Evolutionary conservation across 1,284 basidiomycete species (phyloP), one percentile per base, ranked within the genome.

Genomic region (Sanghuangporus sanghuang): DNA sequence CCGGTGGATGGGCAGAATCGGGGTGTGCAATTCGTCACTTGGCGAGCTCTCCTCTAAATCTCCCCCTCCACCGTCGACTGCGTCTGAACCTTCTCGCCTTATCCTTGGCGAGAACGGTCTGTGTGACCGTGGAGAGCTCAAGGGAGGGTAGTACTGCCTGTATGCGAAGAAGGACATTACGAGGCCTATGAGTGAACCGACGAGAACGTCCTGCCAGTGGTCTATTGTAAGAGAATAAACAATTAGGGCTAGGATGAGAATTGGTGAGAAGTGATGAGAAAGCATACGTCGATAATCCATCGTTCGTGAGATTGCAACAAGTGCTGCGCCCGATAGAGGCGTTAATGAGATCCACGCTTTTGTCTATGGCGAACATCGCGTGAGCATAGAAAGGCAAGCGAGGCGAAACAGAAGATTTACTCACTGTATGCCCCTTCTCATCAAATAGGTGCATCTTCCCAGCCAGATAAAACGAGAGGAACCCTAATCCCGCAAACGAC

Each of bases 391-490:
- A 36, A 60, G 39, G 61, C 46, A 36, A 23, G 32, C 55, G 59
- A 64, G 38, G 8, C 46, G 57, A 62, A 63, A 52, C 61, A 55
- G 36, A 58, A 50, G 18, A 21, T 39, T 5, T 3, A 27, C 85
- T 66, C 71, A 92, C 89, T 36, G 91, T 80, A 74, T 94, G 85
- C 3, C 94, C 94, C 49, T 86, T 81, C 52, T 79, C 78, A 73
- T 97, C 94, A 69, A 95, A 97, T 9, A 98, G 77, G 72, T 96
- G 95, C 70, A 97, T 77, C 75, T 98, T 98, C 3, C 95, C 95
- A 6, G 92, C 90, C 3, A 95, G 76, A 73, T 96, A 98, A 67
- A 93, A 90, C 3, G 90, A 81, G 40, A 99, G 78, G 77, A 95
- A 98, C 1, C 92, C 93, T 3, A 98, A 81, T 1, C 96, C 96